phyloP scores from a whole-genome alignment of 176 grass and related monocot species.

The Ananas comosus region DNA sequence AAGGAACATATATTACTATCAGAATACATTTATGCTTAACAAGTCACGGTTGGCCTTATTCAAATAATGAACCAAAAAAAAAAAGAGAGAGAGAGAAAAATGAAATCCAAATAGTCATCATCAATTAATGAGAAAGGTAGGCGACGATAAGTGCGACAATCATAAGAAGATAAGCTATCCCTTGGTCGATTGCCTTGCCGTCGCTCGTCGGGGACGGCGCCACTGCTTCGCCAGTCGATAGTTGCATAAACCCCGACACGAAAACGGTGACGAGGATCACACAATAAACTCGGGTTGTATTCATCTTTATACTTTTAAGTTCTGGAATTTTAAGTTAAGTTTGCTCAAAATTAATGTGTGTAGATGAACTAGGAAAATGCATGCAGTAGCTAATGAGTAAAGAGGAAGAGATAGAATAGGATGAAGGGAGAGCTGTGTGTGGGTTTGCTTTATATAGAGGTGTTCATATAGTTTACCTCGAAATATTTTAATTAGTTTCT shows the following conservation, averaged over 20 bases:
- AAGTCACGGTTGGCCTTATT: not conserved
- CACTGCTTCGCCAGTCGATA: not conserved
- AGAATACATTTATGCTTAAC: too few relatives aligned
- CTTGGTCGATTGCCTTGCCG: constrained; percentile 9
- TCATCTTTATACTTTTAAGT: not conserved
- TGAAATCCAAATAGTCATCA: not conserved
- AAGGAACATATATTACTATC: too few relatives aligned
- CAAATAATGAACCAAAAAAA: not conserved
- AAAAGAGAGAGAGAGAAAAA: not conserved
- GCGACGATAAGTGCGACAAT: constrained; percentile 4
- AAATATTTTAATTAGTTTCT: too few relatives aligned
- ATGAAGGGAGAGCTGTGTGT: not conserved
- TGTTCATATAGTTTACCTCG: too few relatives aligned
- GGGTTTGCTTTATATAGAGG: not conserved
- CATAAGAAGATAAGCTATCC: constrained; percentile 17
- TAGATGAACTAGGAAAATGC: not conserved
- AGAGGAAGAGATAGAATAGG: not conserved
- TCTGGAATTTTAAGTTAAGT: too few relatives aligned
- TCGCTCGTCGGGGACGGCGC: not conserved
- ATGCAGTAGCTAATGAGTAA: too few relatives aligned
- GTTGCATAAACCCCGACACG: not conserved
- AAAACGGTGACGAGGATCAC: not conserved
- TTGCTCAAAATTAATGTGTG: too few relatives aligned
- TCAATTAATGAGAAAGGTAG: constrained; percentile 1
- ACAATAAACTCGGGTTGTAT: not conserved